A percentile compares a stretch with the other conserved stretches of the same genome.
These are phyloP conservation scores for Colletotrichum chrysophilum DNA, from an alignment of 2,329 filamentous ascomycete species.

Conservation along the genomic window DNA sequence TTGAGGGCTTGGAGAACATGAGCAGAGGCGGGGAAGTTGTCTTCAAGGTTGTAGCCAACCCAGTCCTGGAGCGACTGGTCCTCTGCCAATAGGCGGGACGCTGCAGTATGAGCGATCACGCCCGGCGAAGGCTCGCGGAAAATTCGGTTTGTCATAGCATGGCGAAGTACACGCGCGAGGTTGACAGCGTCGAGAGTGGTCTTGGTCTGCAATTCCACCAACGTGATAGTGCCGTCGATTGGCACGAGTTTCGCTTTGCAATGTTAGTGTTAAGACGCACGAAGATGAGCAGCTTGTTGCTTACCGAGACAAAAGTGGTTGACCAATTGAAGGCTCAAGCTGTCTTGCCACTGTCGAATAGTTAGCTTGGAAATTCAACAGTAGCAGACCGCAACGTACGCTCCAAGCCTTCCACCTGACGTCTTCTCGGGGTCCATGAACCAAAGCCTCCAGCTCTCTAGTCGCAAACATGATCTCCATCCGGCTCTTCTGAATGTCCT, in stretches of 20 bases:
- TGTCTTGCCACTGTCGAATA: constrained; percentile 49
- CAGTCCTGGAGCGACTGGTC: constrained; percentile 55
- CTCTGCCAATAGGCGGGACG: constrained; percentile 55
- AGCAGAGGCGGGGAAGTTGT: constrained; percentile 54
- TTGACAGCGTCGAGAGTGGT: constrained; percentile 53
- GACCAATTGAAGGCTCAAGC: constrained; percentile 54
- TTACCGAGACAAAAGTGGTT: constrained; percentile 56
- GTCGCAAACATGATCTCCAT: constrained; percentile 54
- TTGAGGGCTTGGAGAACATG: constrained; percentile 51
- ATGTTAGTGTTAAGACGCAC: constrained; percentile 3
- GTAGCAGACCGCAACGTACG: constrained; percentile 38
- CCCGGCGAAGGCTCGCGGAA: constrained; percentile 58
- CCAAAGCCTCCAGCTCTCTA: constrained; percentile 50
- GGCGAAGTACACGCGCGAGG: constrained; percentile 55
- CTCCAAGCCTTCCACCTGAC: constrained; percentile 58
- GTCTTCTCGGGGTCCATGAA: constrained; percentile 55
- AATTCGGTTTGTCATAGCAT: constrained; percentile 62
- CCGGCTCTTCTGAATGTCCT: constrained; percentile 49
- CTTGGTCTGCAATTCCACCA: constrained; percentile 49
- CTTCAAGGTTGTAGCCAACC: constrained; percentile 60
- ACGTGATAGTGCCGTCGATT: constrained; percentile 46
- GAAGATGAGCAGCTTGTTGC: not conserved
- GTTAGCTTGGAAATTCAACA: constrained; percentile 6
- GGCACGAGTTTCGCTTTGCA: constrained; percentile 55
- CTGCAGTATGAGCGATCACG: constrained; percentile 59